Conservation (phyloP, 2,329 filamentous ascomycete species). For the Colletotrichum australisinense region DNA sequence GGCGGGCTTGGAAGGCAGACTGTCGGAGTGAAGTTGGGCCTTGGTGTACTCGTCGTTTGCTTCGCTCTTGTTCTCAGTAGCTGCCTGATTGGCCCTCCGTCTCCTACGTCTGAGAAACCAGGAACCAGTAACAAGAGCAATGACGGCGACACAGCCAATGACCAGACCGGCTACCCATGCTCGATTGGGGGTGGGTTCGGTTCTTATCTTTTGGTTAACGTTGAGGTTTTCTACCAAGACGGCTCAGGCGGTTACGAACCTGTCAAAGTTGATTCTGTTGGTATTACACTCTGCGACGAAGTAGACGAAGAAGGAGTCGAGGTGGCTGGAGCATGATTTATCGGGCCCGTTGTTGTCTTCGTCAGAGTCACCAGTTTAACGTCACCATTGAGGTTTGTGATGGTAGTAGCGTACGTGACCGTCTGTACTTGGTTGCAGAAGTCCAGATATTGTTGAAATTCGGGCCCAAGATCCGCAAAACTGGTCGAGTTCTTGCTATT, state of each 20-base stretch:
- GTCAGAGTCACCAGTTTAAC: too few relatives aligned
- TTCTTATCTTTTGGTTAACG: background rate
- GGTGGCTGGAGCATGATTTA: too few relatives aligned
- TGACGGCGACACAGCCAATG: background rate
- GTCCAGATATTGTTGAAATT: background rate
- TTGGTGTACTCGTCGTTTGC: background rate
- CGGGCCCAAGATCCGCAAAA: background rate
- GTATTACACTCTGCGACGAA: too few relatives aligned
- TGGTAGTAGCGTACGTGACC: background rate
- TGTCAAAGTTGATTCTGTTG: too few relatives aligned
- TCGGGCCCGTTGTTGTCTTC: too few relatives aligned
- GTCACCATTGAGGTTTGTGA: background rate
- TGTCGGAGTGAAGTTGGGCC: background rate
- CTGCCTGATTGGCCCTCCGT: too few relatives aligned
- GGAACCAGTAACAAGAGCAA: background rate
- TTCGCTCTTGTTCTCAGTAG: background rate
- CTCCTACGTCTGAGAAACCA: conserved; percentile 6
- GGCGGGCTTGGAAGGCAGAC: background rate
- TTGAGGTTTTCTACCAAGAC: background rate
- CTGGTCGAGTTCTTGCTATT: background rate
- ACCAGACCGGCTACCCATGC: conserved; percentile 21
- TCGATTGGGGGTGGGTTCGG: background rate
- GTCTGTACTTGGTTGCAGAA: background rate
- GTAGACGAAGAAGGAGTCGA: too few relatives aligned
- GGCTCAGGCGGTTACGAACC: too few relatives aligned